Percentiles rank a stretch among this genome's conserved stretches.
Evolutionary conservation across 345 rosid genomes (phyloP).

Genomic region (Populus nigra): DNA sequence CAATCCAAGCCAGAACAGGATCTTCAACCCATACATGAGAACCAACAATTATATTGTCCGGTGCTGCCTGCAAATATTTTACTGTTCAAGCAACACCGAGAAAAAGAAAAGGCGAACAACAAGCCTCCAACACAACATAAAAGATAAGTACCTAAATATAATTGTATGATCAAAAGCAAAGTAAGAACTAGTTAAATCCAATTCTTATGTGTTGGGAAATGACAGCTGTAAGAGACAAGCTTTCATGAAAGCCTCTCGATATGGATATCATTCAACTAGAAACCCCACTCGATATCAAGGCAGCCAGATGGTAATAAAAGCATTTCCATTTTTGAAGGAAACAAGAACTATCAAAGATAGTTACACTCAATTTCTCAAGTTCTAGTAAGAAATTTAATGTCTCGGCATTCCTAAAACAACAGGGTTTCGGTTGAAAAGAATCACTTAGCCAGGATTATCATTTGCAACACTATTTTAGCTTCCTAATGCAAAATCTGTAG

Average conservation of each 20-base stretch:
- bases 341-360: too few species aligned
- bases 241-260: not conserved
- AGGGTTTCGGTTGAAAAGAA: too few species aligned
- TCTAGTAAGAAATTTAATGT: not conserved
- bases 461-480: too few species aligned
- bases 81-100: slow-evolving; percentile 16
- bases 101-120: not conserved
- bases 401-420: too few species aligned
- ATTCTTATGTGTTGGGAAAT: not conserved
- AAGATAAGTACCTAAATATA: not conserved
- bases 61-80: slow-evolving; percentile 53
- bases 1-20: slow-evolving; percentile 66
- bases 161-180: not conserved
- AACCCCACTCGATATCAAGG: too few species aligned
- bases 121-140: not conserved
- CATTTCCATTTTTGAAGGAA: not conserved
- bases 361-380: not conserved
- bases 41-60: slow-evolving; percentile 62
- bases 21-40: slow-evolving; percentile 90
- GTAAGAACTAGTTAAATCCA: not conserved
- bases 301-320: not conserved
- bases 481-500: too few species aligned
- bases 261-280: not conserved
- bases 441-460: too few species aligned
- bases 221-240: not conserved